These are phyloP conservation scores for Phytophthora tubulina DNA, from an alignment of 352 stramenopile species.

Conservation along the genomic window DNA sequence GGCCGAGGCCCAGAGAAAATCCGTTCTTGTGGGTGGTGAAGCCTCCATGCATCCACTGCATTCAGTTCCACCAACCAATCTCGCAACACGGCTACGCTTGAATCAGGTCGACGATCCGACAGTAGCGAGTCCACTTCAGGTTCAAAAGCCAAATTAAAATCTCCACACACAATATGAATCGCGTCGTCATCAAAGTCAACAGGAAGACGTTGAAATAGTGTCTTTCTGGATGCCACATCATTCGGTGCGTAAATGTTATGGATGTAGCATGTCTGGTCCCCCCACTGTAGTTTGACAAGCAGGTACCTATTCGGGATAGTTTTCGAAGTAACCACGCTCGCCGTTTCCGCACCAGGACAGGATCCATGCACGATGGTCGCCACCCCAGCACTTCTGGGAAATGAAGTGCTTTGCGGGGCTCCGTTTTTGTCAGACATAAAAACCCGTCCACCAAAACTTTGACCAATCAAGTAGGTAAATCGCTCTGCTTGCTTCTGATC, in stretches of 20 bases:
- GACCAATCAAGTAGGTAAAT: not conserved
- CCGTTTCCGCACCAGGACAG: not conserved
- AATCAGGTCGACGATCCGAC: not conserved
- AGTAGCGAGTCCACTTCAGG: not conserved
- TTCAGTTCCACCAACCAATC: slow-evolving; percentile 7
- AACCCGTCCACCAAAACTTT: not conserved
- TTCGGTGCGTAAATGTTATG: slow-evolving; percentile 21
- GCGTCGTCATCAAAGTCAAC: slow-evolving; percentile 9
- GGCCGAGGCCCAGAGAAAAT: not conserved
- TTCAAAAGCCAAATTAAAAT: slow-evolving; percentile 20
- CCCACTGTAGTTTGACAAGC: not conserved
- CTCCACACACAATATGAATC: slow-evolving; percentile 19
- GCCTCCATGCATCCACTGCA: slow-evolving; percentile 7
- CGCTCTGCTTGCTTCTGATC: not conserved
- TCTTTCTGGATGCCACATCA: not conserved
- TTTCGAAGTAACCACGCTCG: not conserved
- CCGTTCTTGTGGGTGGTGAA: slow-evolving; percentile 11
- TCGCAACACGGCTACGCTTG: not conserved
- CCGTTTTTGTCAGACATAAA: slow-evolving; percentile 4
- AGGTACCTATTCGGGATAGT: slow-evolving; percentile 5
- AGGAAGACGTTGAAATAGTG: slow-evolving; percentile 1
- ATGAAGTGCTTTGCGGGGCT: not conserved
- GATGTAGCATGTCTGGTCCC: slow-evolving; percentile 6
- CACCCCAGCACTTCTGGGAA: not conserved
- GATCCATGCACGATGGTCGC: slow-evolving; percentile 11